Base-by-base conservation (phyloP, 1,284 basidiomycete species). In the Kalmanozyma brasiliensis region DNA sequence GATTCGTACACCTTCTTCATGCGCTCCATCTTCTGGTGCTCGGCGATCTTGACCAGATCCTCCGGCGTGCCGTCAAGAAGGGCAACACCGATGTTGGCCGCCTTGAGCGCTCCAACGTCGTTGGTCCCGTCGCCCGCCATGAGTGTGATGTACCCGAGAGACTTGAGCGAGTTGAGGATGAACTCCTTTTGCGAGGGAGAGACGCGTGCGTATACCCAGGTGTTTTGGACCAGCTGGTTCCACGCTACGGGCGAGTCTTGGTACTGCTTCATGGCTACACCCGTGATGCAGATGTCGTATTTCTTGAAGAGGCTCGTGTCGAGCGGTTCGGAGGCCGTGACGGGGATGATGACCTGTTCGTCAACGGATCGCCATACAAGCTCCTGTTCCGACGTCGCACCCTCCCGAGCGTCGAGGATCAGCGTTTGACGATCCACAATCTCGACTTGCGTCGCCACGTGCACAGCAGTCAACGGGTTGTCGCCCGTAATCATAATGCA, bases 401-500 rank as follows among this genome's bases (percentile, higher is more conserved):
- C 78, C 35, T 81, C 79, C 14, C 65, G 59, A 19, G 67, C 35
- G 47, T 82, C 80, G 19, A 82, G 42, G 38, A 82, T 80, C 13
- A 82, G 59, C 5, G 75, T 74, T n/a, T 78, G 74, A 13, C 80
- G 73, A 48, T 77, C 72, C 5, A 82, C 79, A 35, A 82, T 82
- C 52, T 82, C 80, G 33, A 82, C 80, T 53, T 82, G 76, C 20
- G 57, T 65, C 8, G 80, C 80, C 7, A 82, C 75, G 43, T 81
- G 80, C 16, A 80, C 70, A 3, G 79, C 80, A 20, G 80, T 82
- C 29, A 82, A 49, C 26, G 80, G 79, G 56, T 81, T 80, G 74
- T 82, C 80, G n/a, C 80, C 80, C 7, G 80, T 82, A 40, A 82
- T 82, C 80, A 82, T 82, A 57, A 82, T 78, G 48, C 79, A 77